Evolutionary conservation across 1,284 basidiomycete genomes (phyloP), one percentile per base, ranked within the genome.

Genomic region (Neonothopanus nambi): DNA sequence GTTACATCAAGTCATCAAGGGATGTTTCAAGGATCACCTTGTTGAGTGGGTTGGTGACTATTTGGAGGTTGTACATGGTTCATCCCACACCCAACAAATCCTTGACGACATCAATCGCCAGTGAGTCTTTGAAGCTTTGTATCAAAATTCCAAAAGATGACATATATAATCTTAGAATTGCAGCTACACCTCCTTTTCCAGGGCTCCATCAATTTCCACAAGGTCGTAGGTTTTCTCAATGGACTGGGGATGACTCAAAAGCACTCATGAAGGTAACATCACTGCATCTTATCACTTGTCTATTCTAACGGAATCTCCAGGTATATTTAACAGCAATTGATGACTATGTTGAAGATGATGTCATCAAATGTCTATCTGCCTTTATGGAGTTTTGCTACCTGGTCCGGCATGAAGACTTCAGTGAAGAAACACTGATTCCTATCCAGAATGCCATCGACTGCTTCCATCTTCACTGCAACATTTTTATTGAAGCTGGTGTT

Each of bases 371-470:
- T 2, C 21, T 71, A 13, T 17, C 51, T 0, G 60, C 63, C 1
- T 63, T 72, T 20, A 51, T 69, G 0, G 67, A 72, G 17, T 70
- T 70, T 51, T 69, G 64, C 56, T 72, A 73, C 46, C 60, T 70
- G 15, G 63, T 62, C 9, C 65, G 65, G 0, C 59, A 58, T 3
- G 40, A 59, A 2, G 51, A 58, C 24, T 55, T 66, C 8, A 57
- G 56, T 23, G 56, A 56, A 1, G 48, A 57, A 0, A 56, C 59
- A 2, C 53, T 74, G 3, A 2, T 40, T 0, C n/a, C 51, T 1
- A 58, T 75, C 26, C 47, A 65, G 17, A 11, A 30, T 37, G 18
- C 20, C 7, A 51, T 61, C n/a, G 48, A 67, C 2, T 23, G 50
- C 0, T 64, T 63, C 43, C 65, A 65, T 49, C 48, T 21, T 9